Base-by-base conservation (phyloP, 352 stramenopile species). In the Hyaloperonospora brassicae region DNA sequence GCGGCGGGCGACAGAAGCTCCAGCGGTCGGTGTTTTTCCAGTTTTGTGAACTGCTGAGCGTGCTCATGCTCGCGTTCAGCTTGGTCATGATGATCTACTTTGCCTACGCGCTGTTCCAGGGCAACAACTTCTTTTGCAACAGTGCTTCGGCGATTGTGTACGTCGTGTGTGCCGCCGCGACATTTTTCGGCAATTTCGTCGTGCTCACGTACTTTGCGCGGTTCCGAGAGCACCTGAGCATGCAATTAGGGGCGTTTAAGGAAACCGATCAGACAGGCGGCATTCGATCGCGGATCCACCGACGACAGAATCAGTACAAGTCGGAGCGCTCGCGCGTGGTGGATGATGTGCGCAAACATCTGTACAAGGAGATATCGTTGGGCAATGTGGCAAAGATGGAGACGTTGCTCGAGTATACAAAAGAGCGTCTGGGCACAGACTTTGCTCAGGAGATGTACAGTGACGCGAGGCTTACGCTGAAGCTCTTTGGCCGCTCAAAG, bases 191-290 rank as follows among this genome's bases (percentile, higher is more conserved):
- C 31, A 73, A 76, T n/a, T 81, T 88, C 22, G 50, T 86, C 17
- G 73, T 86, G 54, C 27, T 34, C 27, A 34, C 72, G 39, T 85
- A 84, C 57, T 93, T 91, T 59, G 75, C 80, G 21, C 83, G 80
- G 10, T 93, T 93, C 64, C 76, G 83, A 31, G 83, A 93, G 59
- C 83, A 93, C 49, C 56, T 93, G 49, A 89, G 86, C 59, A 89
- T 90, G 83, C 80, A 89, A 55, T 66, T 93, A 10, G 83, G 83
- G 8, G 83, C 82, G 1, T 90, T 89, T 61, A 84, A 88, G 47
- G 82, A 93, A 53, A 77, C 70, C 24, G 79, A 89, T 48, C 82
- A 93, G 49, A 93, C 79, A 1, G 82, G 82, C n/a, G 76, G 84
- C 39, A 73, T 92, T 27, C 81, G 81, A 23, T 72, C 76, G 13